Evolutionary conservation across 352 stramenopile genomes (phyloP), one percentile per base, ranked within the genome.

Genomic region (Thraustochytrium sp.): DNA sequence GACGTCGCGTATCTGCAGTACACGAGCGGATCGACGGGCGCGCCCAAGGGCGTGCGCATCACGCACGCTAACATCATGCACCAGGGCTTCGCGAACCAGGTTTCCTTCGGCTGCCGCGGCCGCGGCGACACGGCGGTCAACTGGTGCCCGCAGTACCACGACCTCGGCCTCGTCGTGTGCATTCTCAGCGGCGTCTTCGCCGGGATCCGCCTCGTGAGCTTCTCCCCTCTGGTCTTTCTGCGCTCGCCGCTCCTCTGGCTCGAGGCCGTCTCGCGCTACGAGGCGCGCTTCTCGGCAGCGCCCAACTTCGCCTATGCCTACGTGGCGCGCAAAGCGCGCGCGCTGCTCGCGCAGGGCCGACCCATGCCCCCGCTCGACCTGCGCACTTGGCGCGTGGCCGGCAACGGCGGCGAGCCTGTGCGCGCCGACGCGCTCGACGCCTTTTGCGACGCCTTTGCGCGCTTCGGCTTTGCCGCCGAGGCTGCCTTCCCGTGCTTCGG

Each of bases 131-230:
- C 98, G 2, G 94, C 98, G 16, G 95, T 98, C 1, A 98, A 92
- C 29, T 99, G 97, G 97, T 89, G 99, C 5, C 97, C 97, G 5
- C 96, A 99, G 89, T 99, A 99, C 88, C 97, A 99, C 87, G 97
- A 99, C 88, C 99, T 99, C 96, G 97, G 97, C 3, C 92, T 99
- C 29, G 99, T 99, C 82, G 95, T 95, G 73, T 96, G 92, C 83
- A 93, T 93, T 31, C 96, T 94, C 62, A 93, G 86, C 11, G 96
- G 96, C 4, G 94, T 98, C 54, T 99, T 98, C 88, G 93, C 44
- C 91, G 53, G 53, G 13, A 80, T 80, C 31, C 68, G 68, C 26
- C 68, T 80, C 34, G 53, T 80, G 26, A 53, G 89, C 49, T 92
- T 99, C 87, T 98, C 95, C 44, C 97, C 97, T 0, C 92, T 99